These are phyloP conservation scores for Myxozyma geophila DNA, from an alignment of 805 yeast species.

Conservation along the genomic window DNA sequence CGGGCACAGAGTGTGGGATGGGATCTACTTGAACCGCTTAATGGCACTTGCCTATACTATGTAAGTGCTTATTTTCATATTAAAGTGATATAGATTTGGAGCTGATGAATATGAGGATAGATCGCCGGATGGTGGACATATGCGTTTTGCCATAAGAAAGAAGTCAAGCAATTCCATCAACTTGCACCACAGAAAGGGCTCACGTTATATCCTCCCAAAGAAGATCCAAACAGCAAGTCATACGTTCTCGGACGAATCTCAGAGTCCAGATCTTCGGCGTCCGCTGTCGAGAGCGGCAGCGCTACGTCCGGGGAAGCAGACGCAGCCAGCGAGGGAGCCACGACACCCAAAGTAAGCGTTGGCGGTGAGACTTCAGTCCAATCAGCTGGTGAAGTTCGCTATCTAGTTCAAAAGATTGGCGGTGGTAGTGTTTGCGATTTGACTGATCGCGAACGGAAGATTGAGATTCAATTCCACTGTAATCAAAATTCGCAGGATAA, in stretches of 20 bases:
- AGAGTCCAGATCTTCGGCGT: background rate
- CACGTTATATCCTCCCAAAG: slow-evolving; percentile 31
- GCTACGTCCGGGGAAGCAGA: background rate
- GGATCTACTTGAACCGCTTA: slow-evolving; percentile 35
- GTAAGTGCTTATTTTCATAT: slow-evolving; percentile 9
- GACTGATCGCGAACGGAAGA: slow-evolving; percentile 56
- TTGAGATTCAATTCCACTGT: slow-evolving; percentile 64
- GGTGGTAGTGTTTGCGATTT: slow-evolving; percentile 66
- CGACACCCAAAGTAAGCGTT: background rate
- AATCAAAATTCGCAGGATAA: slow-evolving; percentile 47
- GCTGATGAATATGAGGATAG: slow-evolving; percentile 1
- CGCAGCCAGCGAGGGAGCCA: background rate
- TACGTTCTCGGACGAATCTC: slow-evolving; percentile 30
- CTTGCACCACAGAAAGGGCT: slow-evolving; percentile 31
- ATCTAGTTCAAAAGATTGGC: slow-evolving; percentile 48
- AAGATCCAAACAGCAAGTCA: slow-evolving; percentile 30
- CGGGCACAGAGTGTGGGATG: slow-evolving; percentile 33
- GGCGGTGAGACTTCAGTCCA: slow-evolving; percentile 33
- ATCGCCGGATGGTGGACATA: slow-evolving; percentile 40
- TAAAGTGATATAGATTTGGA: background rate
- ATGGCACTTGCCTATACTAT: slow-evolving; percentile 35
- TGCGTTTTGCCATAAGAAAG: slow-evolving; percentile 37
- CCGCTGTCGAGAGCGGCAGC: background rate
- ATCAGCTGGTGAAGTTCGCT: slow-evolving; percentile 34
- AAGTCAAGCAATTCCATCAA: slow-evolving; percentile 38